Evolutionary conservation across 257 asterid species (phyloP), one percentile per base, ranked within the genome.

Genomic region (Nicotiana attenuata): DNA sequence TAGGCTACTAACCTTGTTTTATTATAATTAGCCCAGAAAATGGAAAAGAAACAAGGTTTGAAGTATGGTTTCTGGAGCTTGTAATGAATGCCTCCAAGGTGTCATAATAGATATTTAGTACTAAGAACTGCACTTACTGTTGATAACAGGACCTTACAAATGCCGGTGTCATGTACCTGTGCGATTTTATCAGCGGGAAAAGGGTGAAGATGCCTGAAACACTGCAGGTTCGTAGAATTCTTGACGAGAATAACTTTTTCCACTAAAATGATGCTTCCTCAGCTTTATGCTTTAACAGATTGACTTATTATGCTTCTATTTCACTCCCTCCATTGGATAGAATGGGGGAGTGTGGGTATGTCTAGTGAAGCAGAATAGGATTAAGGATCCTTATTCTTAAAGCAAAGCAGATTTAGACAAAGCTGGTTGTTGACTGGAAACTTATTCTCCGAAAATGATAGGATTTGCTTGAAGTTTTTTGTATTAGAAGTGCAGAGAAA

Each of bases 81-180:
- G 50, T 41, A 22, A 14, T 3, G n/a, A 28, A 31, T 50, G 31
- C 47, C 57, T 61, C 31, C 67, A 1, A 35, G 82, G 15, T 65
- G 59, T 50, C 64, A 19, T 63, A 3, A 80, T 45, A 24, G 38
- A 22, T 63, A 61, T 65, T 22, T 67, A n/a, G 47, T 45, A 77
- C 76, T 66, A 73, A 61, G 77, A 26, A 20, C 56, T 81, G 20
- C 81, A 24, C 35, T 35, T 55, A 26, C 84, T 13, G 50, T 79
- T 84, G 80, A 68, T 26, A 79, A 73, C 83, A 95, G 98, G 94
- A 90, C 8, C 85, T 93, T 83, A 89, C 93, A 83, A 93, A 90
- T 83, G 90, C 90, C 56, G 98, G 98, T 50, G 96, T 95, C 29
- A 83, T 88, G 92, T 91, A 92, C 87, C 89, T 95, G 61, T 91